Percentiles rank a stretch among this genome's conserved stretches.
phyloP scores from a whole-genome alignment of 768 basidiomycete genomes.

The Ephemerocybe angulata region DNA sequence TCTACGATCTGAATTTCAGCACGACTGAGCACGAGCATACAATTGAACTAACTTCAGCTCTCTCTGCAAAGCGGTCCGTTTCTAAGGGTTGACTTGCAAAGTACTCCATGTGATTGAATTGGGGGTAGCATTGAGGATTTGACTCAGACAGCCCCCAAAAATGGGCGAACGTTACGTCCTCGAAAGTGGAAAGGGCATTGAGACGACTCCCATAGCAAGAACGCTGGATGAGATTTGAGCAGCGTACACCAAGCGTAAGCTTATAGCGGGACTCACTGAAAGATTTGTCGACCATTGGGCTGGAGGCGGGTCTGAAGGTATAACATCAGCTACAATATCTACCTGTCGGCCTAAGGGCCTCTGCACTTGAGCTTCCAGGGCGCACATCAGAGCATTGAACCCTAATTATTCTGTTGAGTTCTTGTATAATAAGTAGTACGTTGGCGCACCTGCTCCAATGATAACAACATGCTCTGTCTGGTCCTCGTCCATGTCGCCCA shows the following conservation, averaged over 20 bases:
- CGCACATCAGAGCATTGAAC: neutral
- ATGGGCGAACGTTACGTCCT: neutral
- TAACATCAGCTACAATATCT: neutral
- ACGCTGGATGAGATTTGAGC: neutral
- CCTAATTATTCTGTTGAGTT: neutral
- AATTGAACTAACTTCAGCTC: neutral
- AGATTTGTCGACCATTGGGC: neutral
- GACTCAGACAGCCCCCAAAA: neutral
- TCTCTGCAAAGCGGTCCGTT: neutral
- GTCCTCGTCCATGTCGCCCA: too few species aligned
- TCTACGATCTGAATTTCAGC: neutral
- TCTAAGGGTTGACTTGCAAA: neutral
- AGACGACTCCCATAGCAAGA: neutral
- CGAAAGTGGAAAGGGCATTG: too few species aligned
- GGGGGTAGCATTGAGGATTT: neutral
- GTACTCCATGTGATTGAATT: neutral
- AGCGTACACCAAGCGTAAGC: neutral
- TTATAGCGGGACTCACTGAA: neutral
- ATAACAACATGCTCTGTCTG: neutral
- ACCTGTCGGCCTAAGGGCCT: neutral
- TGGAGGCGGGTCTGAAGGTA: neutral
- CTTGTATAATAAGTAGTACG: neutral
- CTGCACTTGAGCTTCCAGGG: neutral
- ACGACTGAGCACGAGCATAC: neutral
- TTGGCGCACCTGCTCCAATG: neutral